These are phyloP conservation scores for Podila epigama DNA, from an alignment of 192 early-diverging fungal species.

Conservation along the genomic window DNA sequence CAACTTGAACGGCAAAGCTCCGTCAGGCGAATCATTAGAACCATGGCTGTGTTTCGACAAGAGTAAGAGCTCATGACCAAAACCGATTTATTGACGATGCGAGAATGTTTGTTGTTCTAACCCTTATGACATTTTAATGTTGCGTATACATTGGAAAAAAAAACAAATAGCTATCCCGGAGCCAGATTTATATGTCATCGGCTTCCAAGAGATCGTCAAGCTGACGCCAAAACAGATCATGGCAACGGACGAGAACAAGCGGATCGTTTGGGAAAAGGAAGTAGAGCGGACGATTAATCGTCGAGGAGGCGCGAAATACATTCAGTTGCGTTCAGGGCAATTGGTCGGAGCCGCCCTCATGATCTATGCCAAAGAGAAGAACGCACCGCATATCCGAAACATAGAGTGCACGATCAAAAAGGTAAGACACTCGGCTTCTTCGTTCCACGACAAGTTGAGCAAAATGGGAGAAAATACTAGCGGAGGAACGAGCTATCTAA, in stretches of 20 bases:
- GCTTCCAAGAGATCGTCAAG: slow-evolving; percentile 98
- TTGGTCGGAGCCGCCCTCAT: slow-evolving; percentile 91
- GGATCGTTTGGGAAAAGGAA: slow-evolving; percentile 58
- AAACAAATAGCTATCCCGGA: slow-evolving; percentile 39
- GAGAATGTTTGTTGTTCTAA: background rate
- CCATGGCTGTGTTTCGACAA: slow-evolving; percentile 66
- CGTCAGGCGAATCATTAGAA: slow-evolving; percentile 67
- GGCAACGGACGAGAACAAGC: slow-evolving; percentile 38
- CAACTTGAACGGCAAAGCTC: slow-evolving; percentile 88
- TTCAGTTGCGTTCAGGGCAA: slow-evolving; percentile 84
- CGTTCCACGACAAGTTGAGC: no score
- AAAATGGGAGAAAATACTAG: no score
- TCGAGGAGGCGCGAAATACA: slow-evolving; percentile 64
- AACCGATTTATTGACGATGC: background rate
- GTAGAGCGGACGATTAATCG: slow-evolving; percentile 59
- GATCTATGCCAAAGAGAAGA: slow-evolving; percentile 80
- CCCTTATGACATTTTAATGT: background rate
- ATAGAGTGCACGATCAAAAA: slow-evolving; percentile 88
- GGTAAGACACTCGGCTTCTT: slow-evolving; percentile 44
- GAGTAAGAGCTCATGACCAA: slow-evolving; percentile 20
- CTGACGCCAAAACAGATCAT: slow-evolving; percentile 70
- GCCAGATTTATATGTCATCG: slow-evolving; percentile 88
- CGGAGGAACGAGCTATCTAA: no score
- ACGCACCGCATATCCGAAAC: slow-evolving; percentile 74
- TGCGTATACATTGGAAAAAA: background rate